phyloP scores from a whole-genome alignment of 1,284 basidiomycete genomes.

The Ustilago xerochloae region DNA sequence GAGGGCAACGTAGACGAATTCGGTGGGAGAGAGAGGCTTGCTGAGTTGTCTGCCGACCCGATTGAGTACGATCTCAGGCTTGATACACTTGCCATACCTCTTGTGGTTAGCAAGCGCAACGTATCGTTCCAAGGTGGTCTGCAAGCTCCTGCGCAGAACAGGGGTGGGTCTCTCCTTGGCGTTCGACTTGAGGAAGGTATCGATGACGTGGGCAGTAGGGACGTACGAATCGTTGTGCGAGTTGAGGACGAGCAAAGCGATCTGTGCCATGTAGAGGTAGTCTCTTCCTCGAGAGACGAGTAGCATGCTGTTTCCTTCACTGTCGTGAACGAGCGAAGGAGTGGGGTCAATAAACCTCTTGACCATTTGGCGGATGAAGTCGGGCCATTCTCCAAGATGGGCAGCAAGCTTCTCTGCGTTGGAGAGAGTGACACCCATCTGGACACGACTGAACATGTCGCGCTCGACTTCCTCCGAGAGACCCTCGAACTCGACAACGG shows the following conservation, averaged over 20 bases:
- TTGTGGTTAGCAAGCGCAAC: conserved; percentile 42
- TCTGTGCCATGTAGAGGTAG: conserved; percentile 48
- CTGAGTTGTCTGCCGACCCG: background rate
- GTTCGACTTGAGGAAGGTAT: conserved; percentile 34
- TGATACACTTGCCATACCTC: conserved; percentile 37
- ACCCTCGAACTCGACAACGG: conserved; percentile 42
- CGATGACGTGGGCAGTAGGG: conserved; percentile 27
- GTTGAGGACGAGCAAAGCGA: conserved; percentile 40
- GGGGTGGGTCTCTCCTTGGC: conserved; percentile 10
- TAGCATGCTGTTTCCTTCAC: conserved; percentile 24
- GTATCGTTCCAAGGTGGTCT: conserved; percentile 32
- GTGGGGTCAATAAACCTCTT: conserved; percentile 46
- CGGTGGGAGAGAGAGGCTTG: conserved; percentile 49
- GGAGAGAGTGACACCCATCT: conserved; percentile 57
- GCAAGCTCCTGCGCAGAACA: conserved; percentile 16
- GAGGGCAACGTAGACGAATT: conserved; percentile 47
- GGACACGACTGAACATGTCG: conserved; percentile 57
- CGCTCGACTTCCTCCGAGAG: conserved; percentile 47
- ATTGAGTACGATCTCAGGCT: conserved; percentile 32
- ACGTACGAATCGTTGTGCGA: conserved; percentile 4
- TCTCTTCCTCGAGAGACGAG: conserved; percentile 42
- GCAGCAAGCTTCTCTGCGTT: conserved; percentile 56
- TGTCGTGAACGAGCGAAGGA: conserved; percentile 35
- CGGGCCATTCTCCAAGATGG: conserved; percentile 43
- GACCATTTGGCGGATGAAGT: conserved; percentile 50